These are phyloP conservation scores for Asparagopsis taxiformis DNA, from an alignment of 31 red algal genomes.

Conservation along the genomic window DNA sequence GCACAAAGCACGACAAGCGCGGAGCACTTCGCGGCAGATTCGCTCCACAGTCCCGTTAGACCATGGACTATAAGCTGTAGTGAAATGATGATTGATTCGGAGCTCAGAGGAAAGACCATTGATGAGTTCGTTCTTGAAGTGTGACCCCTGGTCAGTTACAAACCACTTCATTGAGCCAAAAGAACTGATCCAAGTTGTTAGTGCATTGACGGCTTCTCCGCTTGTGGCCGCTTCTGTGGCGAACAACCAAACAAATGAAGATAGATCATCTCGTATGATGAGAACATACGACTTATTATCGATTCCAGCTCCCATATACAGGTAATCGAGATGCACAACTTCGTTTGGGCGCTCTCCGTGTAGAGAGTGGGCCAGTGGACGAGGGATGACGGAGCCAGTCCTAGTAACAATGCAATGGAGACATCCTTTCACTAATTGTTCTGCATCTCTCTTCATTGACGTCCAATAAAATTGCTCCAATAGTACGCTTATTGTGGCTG, in stretches of 20 bases:
- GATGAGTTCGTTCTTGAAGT: conserved; percentile 10
- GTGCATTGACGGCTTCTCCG: neutral
- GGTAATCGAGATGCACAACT: conserved; percentile 42
- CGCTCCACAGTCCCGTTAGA: too few relatives aligned
- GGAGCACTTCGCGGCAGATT: neutral
- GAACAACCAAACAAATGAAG: conserved; percentile 10
- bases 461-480: neutral
- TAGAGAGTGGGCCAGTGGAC: conserved; percentile 9
- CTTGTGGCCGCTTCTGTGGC: neutral
- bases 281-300: conserved; percentile 6
- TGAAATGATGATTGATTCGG: neutral
- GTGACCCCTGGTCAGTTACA: conserved; percentile 23
- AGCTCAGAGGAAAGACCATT: neutral
- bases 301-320: conserved; percentile 7
- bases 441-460: neutral
- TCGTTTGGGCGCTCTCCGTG: conserved; percentile 35
- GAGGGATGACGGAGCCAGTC: conserved; percentile 1
- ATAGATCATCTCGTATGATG: conserved; percentile 22
- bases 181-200: neutral
- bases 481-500: neutral
- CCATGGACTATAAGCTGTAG: conserved; percentile 2
- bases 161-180: conserved; percentile 11
- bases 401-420: conserved; percentile 10
- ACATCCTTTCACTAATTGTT: conserved; percentile 6
- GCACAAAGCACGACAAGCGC: neutral